These are phyloP conservation scores for Venturia effusa DNA, from an alignment of 2,329 filamentous ascomycete genomes.

Conservation along the genomic window DNA sequence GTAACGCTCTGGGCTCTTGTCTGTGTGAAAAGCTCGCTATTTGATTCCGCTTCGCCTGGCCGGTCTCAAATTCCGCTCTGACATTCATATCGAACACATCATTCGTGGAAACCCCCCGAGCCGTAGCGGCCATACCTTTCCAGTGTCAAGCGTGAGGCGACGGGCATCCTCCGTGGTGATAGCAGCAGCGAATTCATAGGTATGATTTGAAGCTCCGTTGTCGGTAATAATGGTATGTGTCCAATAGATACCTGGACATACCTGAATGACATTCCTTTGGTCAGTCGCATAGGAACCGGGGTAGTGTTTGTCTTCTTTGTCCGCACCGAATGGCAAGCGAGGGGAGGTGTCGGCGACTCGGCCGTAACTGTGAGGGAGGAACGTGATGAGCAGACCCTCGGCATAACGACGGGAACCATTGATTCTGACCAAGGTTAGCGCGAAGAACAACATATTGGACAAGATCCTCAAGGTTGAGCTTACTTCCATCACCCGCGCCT, in stretches of 20 bases:
- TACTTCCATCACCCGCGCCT: slow-evolving; percentile 22
- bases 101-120: slow-evolving; percentile 15
- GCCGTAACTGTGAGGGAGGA: background rate
- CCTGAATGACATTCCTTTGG: slow-evolving; percentile 7
- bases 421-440: background rate
- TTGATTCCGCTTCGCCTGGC: background rate
- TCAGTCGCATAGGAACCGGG: slow-evolving; percentile 6
- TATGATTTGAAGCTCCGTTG: slow-evolving; percentile 28
- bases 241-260: slow-evolving; percentile 7
- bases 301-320: background rate
- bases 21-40: too few species aligned
- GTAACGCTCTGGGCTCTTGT: too few species aligned
- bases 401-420: slow-evolving; percentile 9
- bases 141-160: slow-evolving; percentile 31
- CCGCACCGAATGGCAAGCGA: background rate
- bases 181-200: slow-evolving; percentile 33
- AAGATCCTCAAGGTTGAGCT: background rate
- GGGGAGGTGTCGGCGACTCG: background rate
- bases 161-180: slow-evolving; percentile 31
- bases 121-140: slow-evolving; percentile 33
- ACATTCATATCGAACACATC: slow-evolving; percentile 14
- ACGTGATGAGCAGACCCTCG: slow-evolving; percentile 1
- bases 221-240: slow-evolving; percentile 15
- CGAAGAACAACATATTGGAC: background rate
- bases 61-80: slow-evolving; percentile 15